A percentile compares a stretch with the other conserved stretches of the same genome.
These are phyloP conservation scores for Paxillus involutus DNA, from an alignment of 768 basidiomycete species.

Conservation along the genomic window DNA sequence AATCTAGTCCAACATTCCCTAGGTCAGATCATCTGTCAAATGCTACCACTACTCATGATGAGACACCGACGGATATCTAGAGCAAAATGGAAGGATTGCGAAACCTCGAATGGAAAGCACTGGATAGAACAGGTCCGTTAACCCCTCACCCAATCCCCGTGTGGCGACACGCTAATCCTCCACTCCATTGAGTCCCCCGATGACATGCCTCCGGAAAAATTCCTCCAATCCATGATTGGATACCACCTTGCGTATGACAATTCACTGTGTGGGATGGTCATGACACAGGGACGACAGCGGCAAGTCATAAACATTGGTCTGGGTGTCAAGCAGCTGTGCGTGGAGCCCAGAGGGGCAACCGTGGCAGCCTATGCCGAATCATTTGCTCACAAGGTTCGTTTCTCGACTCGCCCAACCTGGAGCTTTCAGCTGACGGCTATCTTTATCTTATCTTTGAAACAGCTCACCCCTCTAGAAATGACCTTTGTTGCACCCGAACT, in stretches of 20 bases:
- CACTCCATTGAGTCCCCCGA: conserved; percentile 44
- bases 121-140: conserved; percentile 78
- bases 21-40: conserved; percentile 73
- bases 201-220: conserved; percentile 62
- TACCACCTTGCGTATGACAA: conserved; percentile 71
- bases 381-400: conserved; percentile 68
- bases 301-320: conserved; percentile 82
- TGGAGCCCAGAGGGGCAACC: conserved; percentile 59
- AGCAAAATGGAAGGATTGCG: conserved; percentile 68
- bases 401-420: neutral
- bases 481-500: conserved; percentile 50
- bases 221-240: conserved; percentile 73
- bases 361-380: conserved; percentile 71
- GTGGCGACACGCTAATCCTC: conserved; percentile 2
- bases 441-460: neutral
- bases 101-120: conserved; percentile 64
- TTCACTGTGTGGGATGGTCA: conserved; percentile 79
- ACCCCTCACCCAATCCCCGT: neutral
- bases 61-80: conserved; percentile 77
- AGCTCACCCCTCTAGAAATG: conserved; percentile 54
- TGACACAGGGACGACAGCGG: conserved; percentile 75
- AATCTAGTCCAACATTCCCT: neutral
- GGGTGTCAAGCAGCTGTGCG: conserved; percentile 67
- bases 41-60: conserved; percentile 85
- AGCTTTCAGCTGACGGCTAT: neutral